Percentiles rank a stretch among this genome's conserved stretches.
phyloP scores from a whole-genome alignment of 306 rosid genomes.

The Vigna radiata region DNA sequence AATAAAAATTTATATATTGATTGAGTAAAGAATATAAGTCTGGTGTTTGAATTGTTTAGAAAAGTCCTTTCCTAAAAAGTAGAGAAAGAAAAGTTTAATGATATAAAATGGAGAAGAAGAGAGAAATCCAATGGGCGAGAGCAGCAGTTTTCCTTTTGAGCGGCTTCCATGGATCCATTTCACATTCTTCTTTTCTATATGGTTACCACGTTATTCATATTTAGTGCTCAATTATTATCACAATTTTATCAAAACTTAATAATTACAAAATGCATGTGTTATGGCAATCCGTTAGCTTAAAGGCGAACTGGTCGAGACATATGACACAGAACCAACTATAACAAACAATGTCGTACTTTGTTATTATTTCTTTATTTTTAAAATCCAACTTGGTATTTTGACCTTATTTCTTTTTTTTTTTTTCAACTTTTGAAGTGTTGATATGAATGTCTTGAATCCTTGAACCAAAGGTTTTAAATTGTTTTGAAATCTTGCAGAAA shows the following conservation, averaged over 20 bases:
- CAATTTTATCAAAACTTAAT: neutral
- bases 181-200: neutral
- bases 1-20: too few species aligned
- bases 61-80: neutral
- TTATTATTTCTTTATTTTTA: neutral
- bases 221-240: constrained; percentile 31
- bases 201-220: constrained; percentile 11
- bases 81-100: neutral
- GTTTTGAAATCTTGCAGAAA: neutral
- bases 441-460: neutral
- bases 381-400: neutral
- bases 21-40: too few species aligned
- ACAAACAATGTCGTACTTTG: neutral
- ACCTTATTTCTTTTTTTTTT: neutral
- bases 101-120: neutral
- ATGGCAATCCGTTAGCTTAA: neutral
- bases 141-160: neutral
- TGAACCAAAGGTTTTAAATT: neutral
- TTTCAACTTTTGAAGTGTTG: neutral
- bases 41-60: too few species aligned
- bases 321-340: neutral
- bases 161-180: constrained; percentile 27
- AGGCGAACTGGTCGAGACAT: constrained; percentile 34
- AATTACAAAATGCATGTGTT: constrained; percentile 29
- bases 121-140: constrained; percentile 23